These are phyloP conservation scores for Paratinospora sagittata DNA, from an alignment of 164 flowering plant genomes.

Conservation along the genomic window DNA sequence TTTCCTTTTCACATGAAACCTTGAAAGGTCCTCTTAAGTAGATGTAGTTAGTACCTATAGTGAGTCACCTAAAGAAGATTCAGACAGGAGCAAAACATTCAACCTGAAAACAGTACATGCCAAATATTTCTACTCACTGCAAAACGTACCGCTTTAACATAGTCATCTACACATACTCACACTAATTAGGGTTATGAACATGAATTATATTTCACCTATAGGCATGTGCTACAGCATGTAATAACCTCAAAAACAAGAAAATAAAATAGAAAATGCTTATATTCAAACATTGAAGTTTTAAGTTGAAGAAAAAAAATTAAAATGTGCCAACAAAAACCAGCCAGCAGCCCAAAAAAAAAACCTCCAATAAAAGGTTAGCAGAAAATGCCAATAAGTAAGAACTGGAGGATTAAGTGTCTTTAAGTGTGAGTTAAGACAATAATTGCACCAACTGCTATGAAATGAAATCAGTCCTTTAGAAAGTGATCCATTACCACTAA, in stretches of 20 bases:
- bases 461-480: background rate
- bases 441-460: background rate
- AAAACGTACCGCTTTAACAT: no score
- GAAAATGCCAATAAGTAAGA: background rate
- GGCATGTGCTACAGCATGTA: background rate
- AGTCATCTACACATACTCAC: no score
- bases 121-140: no score
- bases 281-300: background rate
- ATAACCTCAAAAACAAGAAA: background rate
- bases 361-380: background rate
- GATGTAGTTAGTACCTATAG: no score
- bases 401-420: background rate
- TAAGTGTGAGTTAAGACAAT: background rate
- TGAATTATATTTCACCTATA: background rate
- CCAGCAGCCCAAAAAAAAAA: background rate
- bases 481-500: conserved; percentile 50
- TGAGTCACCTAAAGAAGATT: no score
- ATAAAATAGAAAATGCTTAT: background rate
- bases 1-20: no score
- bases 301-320: no score
- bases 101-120: no score
- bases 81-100: no score
- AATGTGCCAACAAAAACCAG: no score
- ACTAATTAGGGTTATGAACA: no score
- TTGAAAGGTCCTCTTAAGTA: no score